Conservation (phyloP, 2,329 filamentous ascomycete species). For the Calonectria pteridis region DNA sequence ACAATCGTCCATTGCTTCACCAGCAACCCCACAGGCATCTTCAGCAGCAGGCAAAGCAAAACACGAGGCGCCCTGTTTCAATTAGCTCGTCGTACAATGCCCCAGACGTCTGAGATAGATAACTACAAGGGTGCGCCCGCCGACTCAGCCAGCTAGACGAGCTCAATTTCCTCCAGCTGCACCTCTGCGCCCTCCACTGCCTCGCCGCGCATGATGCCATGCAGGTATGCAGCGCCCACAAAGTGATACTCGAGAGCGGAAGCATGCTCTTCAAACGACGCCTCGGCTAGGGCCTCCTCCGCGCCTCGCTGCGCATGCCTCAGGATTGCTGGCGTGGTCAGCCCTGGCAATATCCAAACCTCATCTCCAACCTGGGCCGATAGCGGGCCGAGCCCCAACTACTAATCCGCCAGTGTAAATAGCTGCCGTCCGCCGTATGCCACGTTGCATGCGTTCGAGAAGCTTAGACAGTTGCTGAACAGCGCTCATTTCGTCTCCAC, state of each 20-base stretch:
- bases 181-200: conserved; percentile 7
- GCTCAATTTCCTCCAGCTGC: conserved; percentile 24
- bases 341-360: conserved; percentile 40
- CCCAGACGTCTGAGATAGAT: neutral
- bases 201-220: conserved; percentile 41
- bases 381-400: conserved; percentile 37
- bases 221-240: conserved; percentile 36
- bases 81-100: neutral
- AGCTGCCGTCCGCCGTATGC: conserved; percentile 41
- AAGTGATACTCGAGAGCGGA: conserved; percentile 26
- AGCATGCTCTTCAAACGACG: neutral
- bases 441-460: conserved; percentile 31
- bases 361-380: conserved; percentile 34
- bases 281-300: neutral
- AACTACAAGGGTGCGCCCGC: neutral
- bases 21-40: neutral
- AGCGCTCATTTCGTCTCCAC: conserved; percentile 29
- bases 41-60: neutral
- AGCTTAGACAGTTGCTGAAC: conserved; percentile 33
- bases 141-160: conserved; percentile 15
- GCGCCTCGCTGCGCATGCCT: neutral
- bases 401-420: conserved; percentile 31
- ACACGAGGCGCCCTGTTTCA: neutral
- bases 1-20: neutral
- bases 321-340: conserved; percentile 36